A percentile compares a stretch with the other conserved stretches of the same genome.
Evolutionary conservation across 257 asterid genomes (phyloP).

Genomic region (Nicotiana sylvestris): DNA sequence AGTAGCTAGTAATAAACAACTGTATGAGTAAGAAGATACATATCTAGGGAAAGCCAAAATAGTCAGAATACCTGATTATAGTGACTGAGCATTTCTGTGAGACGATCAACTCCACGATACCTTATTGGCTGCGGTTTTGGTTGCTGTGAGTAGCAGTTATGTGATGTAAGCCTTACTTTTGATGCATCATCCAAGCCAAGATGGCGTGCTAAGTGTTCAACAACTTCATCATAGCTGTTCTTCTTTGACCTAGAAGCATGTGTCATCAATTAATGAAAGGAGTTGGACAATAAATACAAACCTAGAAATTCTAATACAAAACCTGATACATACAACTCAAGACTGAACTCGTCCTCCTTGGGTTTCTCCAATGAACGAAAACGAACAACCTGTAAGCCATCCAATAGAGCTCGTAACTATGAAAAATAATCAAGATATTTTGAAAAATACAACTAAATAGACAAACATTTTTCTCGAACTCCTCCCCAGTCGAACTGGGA

Average conservation of each 20-base stretch:
- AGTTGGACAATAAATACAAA: constrained; percentile 1
- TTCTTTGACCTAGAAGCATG: constrained; percentile 62
- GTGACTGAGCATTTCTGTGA: constrained; percentile 84
- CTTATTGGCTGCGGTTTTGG: constrained; percentile 82
- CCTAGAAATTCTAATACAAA: constrained; percentile 5
- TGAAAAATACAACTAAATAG: neutral
- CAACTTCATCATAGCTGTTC: constrained; percentile 77
- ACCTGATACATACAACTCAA: constrained; percentile 59
- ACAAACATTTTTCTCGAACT: neutral
- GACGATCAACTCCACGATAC: constrained; percentile 64
- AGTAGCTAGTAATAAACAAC: neutral
- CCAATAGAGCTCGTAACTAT: constrained; percentile 14
- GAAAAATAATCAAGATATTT: neutral
- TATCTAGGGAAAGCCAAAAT: neutral
- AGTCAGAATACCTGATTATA: constrained; percentile 65
- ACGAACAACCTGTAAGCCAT: constrained; percentile 56
- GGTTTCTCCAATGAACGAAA: constrained; percentile 79
- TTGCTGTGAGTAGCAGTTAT: constrained; percentile 87
- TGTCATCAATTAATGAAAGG: constrained; percentile 5
- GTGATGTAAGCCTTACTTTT: constrained; percentile 80
- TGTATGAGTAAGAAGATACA: neutral
- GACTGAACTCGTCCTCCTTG: constrained; percentile 81
- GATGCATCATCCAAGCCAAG: constrained; percentile 76
- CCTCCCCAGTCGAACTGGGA: neutral
- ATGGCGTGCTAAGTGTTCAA: constrained; percentile 65